phyloP scores from a whole-genome alignment of 108 stramenopile species.

The Pseudonitzschia pungens region DNA sequence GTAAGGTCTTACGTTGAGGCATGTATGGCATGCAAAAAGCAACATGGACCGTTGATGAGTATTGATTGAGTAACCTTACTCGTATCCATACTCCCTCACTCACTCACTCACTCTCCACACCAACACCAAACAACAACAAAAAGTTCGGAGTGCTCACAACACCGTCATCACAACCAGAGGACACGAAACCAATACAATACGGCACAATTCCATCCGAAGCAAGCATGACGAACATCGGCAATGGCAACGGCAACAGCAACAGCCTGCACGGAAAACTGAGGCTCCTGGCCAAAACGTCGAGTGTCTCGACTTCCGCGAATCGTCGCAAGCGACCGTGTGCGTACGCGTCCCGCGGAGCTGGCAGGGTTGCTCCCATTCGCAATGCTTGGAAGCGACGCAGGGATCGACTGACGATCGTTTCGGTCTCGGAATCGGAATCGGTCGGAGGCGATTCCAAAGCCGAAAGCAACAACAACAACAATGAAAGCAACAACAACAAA shows the following conservation, averaged over 20 bases:
- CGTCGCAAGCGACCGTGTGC: no score
- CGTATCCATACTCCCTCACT: no score
- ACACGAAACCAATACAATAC: no score
- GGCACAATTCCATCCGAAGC: not conserved
- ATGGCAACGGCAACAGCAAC: not conserved
- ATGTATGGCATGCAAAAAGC: no score
- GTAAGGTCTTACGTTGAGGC: no score
- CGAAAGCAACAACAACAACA: not conserved
- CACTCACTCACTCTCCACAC: no score
- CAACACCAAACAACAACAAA: no score
- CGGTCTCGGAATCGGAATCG: not conserved
- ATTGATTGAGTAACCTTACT: no score
- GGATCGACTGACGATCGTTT: not conserved
- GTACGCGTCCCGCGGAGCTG: not conserved
- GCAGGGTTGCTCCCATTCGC: not conserved
- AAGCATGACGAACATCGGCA: not conserved
- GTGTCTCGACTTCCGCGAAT: not conserved
- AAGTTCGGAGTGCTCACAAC: no score
- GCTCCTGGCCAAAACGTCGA: not conserved
- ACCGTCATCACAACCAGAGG: no score
- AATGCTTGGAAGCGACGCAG: not conserved
- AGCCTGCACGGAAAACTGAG: not conserved
- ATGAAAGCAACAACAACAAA: constrained; percentile 13
- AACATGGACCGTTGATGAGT: no score
- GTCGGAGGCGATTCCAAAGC: no score